These are phyloP conservation scores for Zymoseptoria passerinii DNA, from an alignment of 2,329 filamentous ascomycete genomes.

Conservation along the genomic window DNA sequence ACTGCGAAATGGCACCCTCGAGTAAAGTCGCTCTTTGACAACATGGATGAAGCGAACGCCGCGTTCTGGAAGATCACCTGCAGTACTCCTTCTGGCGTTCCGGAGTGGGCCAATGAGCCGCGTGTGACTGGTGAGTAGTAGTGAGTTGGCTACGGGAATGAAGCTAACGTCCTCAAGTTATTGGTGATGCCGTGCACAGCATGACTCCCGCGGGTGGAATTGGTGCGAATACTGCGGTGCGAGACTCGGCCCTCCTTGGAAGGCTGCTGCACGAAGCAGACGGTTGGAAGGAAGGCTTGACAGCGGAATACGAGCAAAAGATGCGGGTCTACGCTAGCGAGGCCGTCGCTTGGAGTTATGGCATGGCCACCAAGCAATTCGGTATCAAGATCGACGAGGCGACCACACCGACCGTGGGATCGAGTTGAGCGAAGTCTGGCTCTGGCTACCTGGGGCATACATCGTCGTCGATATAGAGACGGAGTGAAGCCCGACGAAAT, in stretches of 20 bases:
- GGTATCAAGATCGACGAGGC: constrained; percentile 15
- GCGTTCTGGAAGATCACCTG: constrained; percentile 62
- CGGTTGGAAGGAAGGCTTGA: constrained; percentile 37
- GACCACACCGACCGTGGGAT: constrained; percentile 7
- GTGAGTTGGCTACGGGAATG: no score
- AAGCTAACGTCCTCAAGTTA: constrained; percentile 29
- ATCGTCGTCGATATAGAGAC: no score
- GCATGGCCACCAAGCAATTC: constrained; percentile 37
- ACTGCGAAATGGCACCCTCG: constrained; percentile 49
- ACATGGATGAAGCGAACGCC: constrained; percentile 49
- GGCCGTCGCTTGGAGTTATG: constrained; percentile 49
- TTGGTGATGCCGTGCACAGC: constrained; percentile 50
- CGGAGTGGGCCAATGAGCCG: constrained; percentile 51
- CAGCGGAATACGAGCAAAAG: constrained; percentile 32
- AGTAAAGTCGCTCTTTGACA: constrained; percentile 49
- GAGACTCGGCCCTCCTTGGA: constrained; percentile 49
- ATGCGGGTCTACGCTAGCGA: constrained; percentile 47
- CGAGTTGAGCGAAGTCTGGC: neutral
- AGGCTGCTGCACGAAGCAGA: constrained; percentile 45
- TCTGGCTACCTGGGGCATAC: neutral
- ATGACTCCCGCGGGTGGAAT: constrained; percentile 49
- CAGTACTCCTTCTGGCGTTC: constrained; percentile 51
- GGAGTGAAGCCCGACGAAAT: no score
- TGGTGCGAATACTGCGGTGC: constrained; percentile 50
- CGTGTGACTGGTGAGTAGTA: constrained; percentile 40